Evolutionary conservation across 805 yeast species (phyloP).

Genomic region (Lipomyces orientalis): DNA sequence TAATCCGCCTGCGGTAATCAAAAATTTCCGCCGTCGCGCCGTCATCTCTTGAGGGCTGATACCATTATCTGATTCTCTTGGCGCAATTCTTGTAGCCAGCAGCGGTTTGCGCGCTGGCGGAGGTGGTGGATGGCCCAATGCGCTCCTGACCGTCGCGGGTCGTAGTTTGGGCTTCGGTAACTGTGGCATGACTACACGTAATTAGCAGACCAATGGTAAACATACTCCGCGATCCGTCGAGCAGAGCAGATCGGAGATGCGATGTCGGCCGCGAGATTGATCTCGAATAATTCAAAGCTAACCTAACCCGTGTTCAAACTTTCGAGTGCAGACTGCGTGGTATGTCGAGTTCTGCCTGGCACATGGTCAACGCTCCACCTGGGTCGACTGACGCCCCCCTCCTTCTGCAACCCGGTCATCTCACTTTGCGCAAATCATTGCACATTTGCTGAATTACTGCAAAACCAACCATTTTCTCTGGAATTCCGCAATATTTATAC

Average conservation of each 20-base stretch:
- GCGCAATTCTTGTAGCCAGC: background rate
- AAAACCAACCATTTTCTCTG: background rate
- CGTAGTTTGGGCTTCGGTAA: constrained; percentile 23
- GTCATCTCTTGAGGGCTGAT: constrained; percentile 17
- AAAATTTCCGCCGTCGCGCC: constrained; percentile 28
- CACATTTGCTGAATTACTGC: background rate
- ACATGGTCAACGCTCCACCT: too few species aligned
- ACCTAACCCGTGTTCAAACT: too few species aligned
- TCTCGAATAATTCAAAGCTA: too few species aligned
- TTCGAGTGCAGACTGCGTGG: too few species aligned
- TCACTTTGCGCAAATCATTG: background rate
- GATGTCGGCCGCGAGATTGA: too few species aligned
- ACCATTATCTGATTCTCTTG: background rate
- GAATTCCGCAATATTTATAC: background rate
- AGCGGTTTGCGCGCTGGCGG: background rate
- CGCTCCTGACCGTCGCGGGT: background rate
- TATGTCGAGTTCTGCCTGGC: too few species aligned
- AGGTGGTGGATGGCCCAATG: background rate
- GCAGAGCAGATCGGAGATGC: background rate
- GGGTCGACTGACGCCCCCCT: background rate
- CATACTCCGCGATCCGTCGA: background rate
- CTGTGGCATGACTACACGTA: constrained; percentile 15
- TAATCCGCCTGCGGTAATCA: constrained; percentile 21
- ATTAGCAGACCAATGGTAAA: background rate
- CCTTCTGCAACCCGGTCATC: background rate